Base-by-base conservation (phyloP, 345 rosid genomes). In the Excoecaria cochinchinensis region DNA sequence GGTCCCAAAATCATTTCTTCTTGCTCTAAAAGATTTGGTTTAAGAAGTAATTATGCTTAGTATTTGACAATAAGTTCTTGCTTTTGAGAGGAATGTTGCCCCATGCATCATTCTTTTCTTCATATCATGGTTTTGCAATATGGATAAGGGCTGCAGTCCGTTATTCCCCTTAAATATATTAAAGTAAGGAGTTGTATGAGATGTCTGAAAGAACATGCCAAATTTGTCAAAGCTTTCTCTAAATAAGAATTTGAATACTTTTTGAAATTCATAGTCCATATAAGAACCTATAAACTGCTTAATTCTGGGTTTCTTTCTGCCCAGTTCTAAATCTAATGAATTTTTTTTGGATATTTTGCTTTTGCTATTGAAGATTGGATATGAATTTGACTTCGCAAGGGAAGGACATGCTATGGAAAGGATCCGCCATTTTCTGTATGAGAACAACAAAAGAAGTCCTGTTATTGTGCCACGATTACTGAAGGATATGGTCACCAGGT, bases 341-440 rank as follows among this genome's bases (percentile, higher is more conserved):
- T 52, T 24, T 15, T 67, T 48, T 63, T 80, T 70, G 19, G 16
- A 10, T 51, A 50, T 68, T 21, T 48, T 60, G 48, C 42, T 56
- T 74, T 24, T 86, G 67, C 66, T 67, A 69, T 77, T 87, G 85
- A 74, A 94, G 98, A 92, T 94, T 78, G 97, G 95, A 44, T 92
- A 90, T 81, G 98, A 94, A 76, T 94, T 94, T 89, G 98, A 94
- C 83, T 94, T 94, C 82, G 67, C 31, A 69, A 89, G 95, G 80
- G 98, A 94, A 82, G 97, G 94, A 31, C 73, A 83, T 75, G 95
- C 97, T 38, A 94, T 94, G 98, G 88, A 90, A 71, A 89, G 85
- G 80, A 91, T 94, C 73, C 86, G 90, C 11, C 82, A 6, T 69
- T 94, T 92, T 84, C 86, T 94, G 17, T 86, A 88, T 47, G 80